phyloP scores from a whole-genome alignment of 805 yeast genomes.

The Lipomyces starkeyi region DNA sequence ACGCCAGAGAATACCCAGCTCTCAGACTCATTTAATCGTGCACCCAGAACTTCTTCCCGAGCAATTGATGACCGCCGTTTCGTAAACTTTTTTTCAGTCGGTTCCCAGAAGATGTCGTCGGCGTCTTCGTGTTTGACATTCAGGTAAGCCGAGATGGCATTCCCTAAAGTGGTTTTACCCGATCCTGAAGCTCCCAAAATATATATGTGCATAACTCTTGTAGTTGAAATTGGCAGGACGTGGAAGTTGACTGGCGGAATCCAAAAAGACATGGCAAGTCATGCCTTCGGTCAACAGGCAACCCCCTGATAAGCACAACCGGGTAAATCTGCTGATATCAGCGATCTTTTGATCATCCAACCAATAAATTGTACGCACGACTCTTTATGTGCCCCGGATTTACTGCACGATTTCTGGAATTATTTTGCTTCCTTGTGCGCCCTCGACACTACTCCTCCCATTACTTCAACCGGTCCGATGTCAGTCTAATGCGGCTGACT shows the following conservation, averaged over 20 bases:
- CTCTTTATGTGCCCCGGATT: too few species aligned
- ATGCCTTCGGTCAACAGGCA: too few species aligned
- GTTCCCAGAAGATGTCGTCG: constrained; percentile 13
- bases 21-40: not conserved
- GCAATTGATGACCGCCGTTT: constrained; percentile 9
- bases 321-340: too few species aligned
- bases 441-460: too few species aligned
- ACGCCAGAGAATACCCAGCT: constrained; percentile 8
- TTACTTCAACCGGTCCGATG: too few species aligned
- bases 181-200: constrained; percentile 13
- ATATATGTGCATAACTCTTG: not conserved
- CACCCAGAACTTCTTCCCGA: constrained; percentile 10
- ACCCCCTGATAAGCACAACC: too few species aligned
- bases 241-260: not conserved
- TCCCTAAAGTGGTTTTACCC: constrained; percentile 10
- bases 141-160: not conserved
- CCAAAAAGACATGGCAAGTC: too few species aligned
- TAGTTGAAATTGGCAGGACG: not conserved
- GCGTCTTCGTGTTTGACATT: constrained; percentile 12
- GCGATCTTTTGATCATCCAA: too few species aligned
- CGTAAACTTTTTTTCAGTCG: constrained; percentile 10
- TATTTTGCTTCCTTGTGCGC: too few species aligned
- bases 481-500: too few species aligned
- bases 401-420: too few species aligned
- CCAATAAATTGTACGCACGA: too few species aligned